A percentile compares a stretch with the other conserved stretches of the same genome.
phyloP scores from a whole-genome alignment of 1,284 basidiomycete species.

The Trichosporon sp. region DNA sequence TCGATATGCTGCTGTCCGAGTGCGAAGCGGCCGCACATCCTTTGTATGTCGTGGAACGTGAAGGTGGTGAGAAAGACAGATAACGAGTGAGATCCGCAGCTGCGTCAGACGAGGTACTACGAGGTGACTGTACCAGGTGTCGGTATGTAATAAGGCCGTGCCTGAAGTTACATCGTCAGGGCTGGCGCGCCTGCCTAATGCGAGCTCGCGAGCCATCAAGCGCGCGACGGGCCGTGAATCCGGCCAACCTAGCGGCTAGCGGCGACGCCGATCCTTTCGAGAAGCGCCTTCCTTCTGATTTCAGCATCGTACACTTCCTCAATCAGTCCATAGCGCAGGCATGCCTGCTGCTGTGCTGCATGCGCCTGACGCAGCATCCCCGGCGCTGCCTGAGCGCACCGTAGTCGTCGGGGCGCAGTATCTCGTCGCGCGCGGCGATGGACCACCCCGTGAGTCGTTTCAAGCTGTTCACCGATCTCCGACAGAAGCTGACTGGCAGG shows the following conservation, averaged over 20 bases:
- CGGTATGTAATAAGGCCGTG: no score
- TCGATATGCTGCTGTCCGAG: slow-evolving; percentile 30
- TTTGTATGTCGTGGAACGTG: background rate
- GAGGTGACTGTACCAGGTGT: no score
- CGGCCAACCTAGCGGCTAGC: no score
- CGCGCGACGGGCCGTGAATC: no score
- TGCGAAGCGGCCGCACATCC: slow-evolving; percentile 42
- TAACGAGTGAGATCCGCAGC: background rate
- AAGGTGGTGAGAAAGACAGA: background rate
- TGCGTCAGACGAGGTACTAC: background rate
- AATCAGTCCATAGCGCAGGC: background rate
- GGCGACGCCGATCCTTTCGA: background rate
- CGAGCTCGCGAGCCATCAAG: background rate
- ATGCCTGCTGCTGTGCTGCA: background rate
- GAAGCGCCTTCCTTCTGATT: background rate
- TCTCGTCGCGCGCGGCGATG: slow-evolving; percentile 19
- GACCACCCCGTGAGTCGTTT: slow-evolving; percentile 9
- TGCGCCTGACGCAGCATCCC: background rate
- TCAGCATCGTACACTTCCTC: background rate
- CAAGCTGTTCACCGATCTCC: background rate
- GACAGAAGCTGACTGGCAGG: slow-evolving; percentile 16
- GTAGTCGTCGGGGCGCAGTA: slow-evolving; percentile 17
- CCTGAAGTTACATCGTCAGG: no score
- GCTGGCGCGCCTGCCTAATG: no score
- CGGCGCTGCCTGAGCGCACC: background rate